Evolutionary conservation across 805 yeast species (phyloP), one percentile per base, ranked within the genome.

Genomic region (Teunomyces lycoperdinae): DNA sequence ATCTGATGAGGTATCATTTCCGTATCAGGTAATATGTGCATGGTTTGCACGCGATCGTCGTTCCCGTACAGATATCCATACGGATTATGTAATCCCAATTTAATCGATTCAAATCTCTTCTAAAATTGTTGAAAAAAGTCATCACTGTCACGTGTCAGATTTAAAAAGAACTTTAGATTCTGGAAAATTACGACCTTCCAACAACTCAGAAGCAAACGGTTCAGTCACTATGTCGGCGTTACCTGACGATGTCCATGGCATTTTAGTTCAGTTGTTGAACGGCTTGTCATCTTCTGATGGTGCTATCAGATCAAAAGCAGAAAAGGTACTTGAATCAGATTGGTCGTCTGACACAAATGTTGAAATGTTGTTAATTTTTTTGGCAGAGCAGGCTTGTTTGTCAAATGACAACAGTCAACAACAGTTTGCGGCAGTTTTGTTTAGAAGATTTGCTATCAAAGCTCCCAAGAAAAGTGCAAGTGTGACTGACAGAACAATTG

Each of bases 381-480:
- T 92, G 43, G 90, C 96, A 3, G 87, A 86, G 62, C 91, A 85
- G 58, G 83, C 96, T 3, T 76, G 84, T 3, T 60, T 58, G 31
- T 88, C 91, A 9, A 69, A 74, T n/a, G 77, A 78, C 53, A 83
- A 83, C 42, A 73, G 78, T n/a, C 66, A 78, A 5, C 73, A 80
- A 49, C 81, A 92, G 0, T 84, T 90, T 59, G 76, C 94, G 11
- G 96, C 97, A 2, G 97, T 94, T 27, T 69, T 94, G 49, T 89
- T 94, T 65, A 79, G 99, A 64, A 81, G 97, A 60, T 79, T 89
- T 54, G 90, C 96, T 6, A 78, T 85, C 49, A 83, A 84, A 58
- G 79, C 89, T 4, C 96, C 97, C 5, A 83, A 84, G 52, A 79
- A 77, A 31, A 74, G 79, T 51, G 67, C 75, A 43, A 76, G 81